These are phyloP conservation scores for Mycosphaerella sp. DNA, from an alignment of 2,329 filamentous ascomycete species.

Conservation along the genomic window DNA sequence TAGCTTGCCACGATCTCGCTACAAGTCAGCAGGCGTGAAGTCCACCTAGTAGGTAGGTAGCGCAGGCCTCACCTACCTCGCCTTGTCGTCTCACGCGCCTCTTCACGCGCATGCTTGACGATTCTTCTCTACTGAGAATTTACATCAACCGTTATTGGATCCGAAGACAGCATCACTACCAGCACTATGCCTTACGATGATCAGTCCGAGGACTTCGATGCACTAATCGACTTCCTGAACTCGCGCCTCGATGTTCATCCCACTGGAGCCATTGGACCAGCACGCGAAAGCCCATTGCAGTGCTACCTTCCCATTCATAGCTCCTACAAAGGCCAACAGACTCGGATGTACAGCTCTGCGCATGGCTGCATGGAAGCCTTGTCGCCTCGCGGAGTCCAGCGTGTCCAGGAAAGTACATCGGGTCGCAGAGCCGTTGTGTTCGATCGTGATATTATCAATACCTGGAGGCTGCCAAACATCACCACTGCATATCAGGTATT, in stretches of 20 bases:
- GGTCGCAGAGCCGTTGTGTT: slow-evolving; percentile 17
- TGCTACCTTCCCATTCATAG: slow-evolving; percentile 20
- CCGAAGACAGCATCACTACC: neutral
- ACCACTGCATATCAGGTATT: slow-evolving; percentile 23
- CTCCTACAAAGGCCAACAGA: slow-evolving; percentile 10
- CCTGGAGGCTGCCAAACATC: slow-evolving; percentile 20
- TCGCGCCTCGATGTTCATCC: neutral
- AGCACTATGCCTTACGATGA: neutral
- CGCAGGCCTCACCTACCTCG: too few species aligned
- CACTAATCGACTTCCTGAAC: neutral
- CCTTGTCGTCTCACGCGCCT: too few species aligned
- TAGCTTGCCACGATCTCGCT: too few species aligned
- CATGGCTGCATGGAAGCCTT: neutral
- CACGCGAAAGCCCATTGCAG: slow-evolving; percentile 16
- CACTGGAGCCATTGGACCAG: slow-evolving; percentile 17
- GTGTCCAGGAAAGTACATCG: neutral
- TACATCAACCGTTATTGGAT: too few species aligned
- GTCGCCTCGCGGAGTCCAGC: neutral
- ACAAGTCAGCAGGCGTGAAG: too few species aligned
- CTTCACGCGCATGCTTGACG: too few species aligned
- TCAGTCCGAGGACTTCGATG: neutral
- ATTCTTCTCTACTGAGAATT: too few species aligned
- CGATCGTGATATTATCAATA: slow-evolving; percentile 24
- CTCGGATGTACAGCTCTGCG: neutral
- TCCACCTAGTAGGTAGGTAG: too few species aligned